These are phyloP conservation scores for Calonectria fujianensis DNA, from an alignment of 2,329 filamentous ascomycete species.

Conservation along the genomic window DNA sequence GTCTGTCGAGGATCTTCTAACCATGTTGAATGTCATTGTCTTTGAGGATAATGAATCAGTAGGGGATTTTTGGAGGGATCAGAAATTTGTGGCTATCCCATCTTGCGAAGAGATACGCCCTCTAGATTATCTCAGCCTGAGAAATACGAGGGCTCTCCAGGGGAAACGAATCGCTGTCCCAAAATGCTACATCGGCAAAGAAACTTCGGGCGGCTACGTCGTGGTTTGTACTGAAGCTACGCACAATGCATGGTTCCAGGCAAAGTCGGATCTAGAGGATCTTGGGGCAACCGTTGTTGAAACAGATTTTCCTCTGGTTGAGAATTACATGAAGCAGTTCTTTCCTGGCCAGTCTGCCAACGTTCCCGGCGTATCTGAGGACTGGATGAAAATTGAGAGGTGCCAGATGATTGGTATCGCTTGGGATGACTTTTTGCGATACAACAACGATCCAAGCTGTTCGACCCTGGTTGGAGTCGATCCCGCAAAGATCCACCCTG, in stretches of 20 bases:
- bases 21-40: slow-evolving; percentile 68
- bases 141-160: slow-evolving; percentile 48
- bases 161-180: slow-evolving; percentile 43
- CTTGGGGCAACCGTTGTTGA: slow-evolving; percentile 65
- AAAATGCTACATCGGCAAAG: slow-evolving; percentile 35
- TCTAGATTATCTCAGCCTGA: slow-evolving; percentile 58
- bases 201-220: slow-evolving; percentile 26
- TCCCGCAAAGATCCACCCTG: slow-evolving; percentile 29
- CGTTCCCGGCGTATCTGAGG: slow-evolving; percentile 26
- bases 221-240: slow-evolving; percentile 46
- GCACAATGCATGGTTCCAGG: slow-evolving; percentile 56
- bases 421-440: slow-evolving; percentile 34
- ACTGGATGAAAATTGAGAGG: slow-evolving; percentile 39
- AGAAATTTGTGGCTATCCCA: slow-evolving; percentile 65
- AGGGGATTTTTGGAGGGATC: slow-evolving; percentile 73
- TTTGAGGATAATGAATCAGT: slow-evolving; percentile 62
- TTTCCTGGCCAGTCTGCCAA: slow-evolving; percentile 40
- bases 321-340: slow-evolving; percentile 42
- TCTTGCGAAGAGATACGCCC: slow-evolving; percentile 54
- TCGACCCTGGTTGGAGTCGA: background rate
- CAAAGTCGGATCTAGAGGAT: slow-evolving; percentile 60
- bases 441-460: slow-evolving; percentile 3
- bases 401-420: slow-evolving; percentile 40
- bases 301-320: slow-evolving; percentile 52
- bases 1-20: slow-evolving; percentile 69